Evolutionary conservation across 768 basidiomycete species (phyloP).

Genomic region (Tulasnella sp.): DNA sequence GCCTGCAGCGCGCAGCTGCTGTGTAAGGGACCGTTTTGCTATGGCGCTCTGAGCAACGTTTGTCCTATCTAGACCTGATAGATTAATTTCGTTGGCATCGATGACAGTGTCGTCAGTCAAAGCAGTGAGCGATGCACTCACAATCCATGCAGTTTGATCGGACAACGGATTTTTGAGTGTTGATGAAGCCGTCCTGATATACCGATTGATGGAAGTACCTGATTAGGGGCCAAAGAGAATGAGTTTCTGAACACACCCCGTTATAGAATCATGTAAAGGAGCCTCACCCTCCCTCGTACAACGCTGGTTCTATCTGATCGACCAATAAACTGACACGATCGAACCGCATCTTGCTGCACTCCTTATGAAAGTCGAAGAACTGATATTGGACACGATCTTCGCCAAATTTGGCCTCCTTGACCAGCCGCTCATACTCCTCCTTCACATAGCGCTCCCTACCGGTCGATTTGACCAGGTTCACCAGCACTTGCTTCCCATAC

Average conservation of each 20-base stretch:
- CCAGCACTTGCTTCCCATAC: conserved; percentile 71
- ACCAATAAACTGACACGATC: conserved; percentile 80
- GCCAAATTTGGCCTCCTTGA: conserved; percentile 55
- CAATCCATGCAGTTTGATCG: conserved; percentile 96
- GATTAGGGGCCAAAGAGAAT: not conserved
- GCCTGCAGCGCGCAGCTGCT: conserved; percentile 63
- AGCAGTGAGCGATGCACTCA: not conserved
- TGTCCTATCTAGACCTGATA: conserved; percentile 68
- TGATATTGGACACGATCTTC: conserved; percentile 57
- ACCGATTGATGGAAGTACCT: conserved; percentile 73
- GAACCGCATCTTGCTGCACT: conserved; percentile 92
- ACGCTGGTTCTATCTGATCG: conserved; percentile 60
- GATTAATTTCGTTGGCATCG: not conserved
- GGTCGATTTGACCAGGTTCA: conserved; percentile 90
- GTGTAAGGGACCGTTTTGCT: conserved; percentile 72
- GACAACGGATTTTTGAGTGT: conserved; percentile 63
- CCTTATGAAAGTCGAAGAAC: conserved; percentile 96
- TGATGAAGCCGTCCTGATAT: conserved; percentile 36
- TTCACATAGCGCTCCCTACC: conserved; percentile 91
- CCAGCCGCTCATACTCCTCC: conserved; percentile 79
- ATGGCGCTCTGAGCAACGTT: conserved; percentile 92
- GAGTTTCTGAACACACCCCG: not conserved
- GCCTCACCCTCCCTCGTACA: conserved; percentile 56
- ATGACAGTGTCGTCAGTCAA: not conserved
- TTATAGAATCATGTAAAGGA: not conserved